These are phyloP conservation scores for Torulaspora microellipsoides DNA, from an alignment of 805 yeast species.

Conservation along the genomic window DNA sequence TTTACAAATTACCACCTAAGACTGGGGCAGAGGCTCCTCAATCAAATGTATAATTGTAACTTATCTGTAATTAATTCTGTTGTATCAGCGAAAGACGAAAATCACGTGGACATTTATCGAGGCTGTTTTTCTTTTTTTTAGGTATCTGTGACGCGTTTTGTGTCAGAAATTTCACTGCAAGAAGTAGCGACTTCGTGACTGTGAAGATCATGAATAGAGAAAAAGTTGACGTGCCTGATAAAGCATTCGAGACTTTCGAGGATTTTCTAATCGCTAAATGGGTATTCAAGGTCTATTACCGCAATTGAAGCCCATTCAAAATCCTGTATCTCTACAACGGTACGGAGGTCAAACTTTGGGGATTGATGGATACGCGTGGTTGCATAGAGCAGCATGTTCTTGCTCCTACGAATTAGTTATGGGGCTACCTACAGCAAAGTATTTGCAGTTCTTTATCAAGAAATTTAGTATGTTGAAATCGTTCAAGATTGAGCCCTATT, in stretches of 20 bases:
- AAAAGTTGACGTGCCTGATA: too few relatives aligned
- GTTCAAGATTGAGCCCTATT: conserved; percentile 71
- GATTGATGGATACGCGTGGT: conserved; percentile 96
- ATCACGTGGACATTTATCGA: too few relatives aligned
- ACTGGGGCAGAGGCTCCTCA: background rate
- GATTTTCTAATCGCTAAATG: conserved; percentile 39
- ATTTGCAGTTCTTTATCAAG: conserved; percentile 63
- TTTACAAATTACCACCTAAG: conserved; percentile 43
- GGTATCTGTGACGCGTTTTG: conserved; percentile 12
- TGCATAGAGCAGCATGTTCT: conserved; percentile 76
- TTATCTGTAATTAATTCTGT: too few relatives aligned
- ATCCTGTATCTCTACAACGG: conserved; percentile 49
- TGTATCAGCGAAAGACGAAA: too few relatives aligned
- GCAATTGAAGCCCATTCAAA: conserved; percentile 70
- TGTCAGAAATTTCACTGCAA: too few relatives aligned
- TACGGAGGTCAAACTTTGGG: conserved; percentile 77
- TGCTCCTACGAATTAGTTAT: conserved; percentile 81
- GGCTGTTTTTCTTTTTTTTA: background rate
- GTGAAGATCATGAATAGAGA: too few relatives aligned
- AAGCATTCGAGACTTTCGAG: too few relatives aligned
- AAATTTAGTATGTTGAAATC: conserved; percentile 58
- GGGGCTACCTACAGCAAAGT: conserved; percentile 65
- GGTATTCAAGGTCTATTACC: conserved; percentile 82
- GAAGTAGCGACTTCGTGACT: background rate
- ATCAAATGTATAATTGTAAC: too few relatives aligned